Conservation (phyloP, 495 filamentous ascomycete genomes). For the Neurospora sp. region DNA sequence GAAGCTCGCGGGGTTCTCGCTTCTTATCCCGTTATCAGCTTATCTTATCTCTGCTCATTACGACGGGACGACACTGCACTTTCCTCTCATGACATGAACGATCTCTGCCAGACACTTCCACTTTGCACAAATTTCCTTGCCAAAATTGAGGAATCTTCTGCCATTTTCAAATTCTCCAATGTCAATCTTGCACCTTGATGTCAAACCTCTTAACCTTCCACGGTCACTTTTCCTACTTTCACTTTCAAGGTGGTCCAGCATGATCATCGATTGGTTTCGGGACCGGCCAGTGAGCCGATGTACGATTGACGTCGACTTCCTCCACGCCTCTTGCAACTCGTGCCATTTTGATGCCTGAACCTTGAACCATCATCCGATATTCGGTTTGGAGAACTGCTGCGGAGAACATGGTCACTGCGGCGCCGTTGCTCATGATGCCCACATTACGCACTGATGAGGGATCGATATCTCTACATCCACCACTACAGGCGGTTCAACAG, state of each 20-base stretch:
- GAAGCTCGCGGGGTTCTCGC: background rate
- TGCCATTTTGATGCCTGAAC: background rate
- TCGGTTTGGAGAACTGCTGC: background rate
- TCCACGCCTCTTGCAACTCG: background rate
- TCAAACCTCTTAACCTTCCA: no score
- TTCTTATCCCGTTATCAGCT: background rate
- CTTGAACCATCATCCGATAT: background rate
- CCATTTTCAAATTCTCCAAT: background rate
- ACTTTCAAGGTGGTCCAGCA: background rate
- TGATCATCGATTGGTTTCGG: background rate
- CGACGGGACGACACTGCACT: background rate
- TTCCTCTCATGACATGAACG: background rate
- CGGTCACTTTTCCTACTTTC: no score
- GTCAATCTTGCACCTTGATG: no score
- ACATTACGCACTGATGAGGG: background rate
- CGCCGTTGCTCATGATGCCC: background rate
- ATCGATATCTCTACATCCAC: background rate
- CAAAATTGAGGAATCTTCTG: background rate
- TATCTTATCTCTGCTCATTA: background rate
- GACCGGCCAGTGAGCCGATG: background rate
- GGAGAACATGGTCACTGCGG: background rate
- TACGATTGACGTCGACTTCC: background rate
- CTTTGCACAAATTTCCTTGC: background rate
- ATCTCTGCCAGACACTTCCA: background rate
- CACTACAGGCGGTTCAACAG: background rate